A percentile compares a stretch with the other conserved stretches of the same genome.
Evolutionary conservation across 2,329 filamentous ascomycete genomes (phyloP).

Genomic region (Neofusicoccum sp.): DNA sequence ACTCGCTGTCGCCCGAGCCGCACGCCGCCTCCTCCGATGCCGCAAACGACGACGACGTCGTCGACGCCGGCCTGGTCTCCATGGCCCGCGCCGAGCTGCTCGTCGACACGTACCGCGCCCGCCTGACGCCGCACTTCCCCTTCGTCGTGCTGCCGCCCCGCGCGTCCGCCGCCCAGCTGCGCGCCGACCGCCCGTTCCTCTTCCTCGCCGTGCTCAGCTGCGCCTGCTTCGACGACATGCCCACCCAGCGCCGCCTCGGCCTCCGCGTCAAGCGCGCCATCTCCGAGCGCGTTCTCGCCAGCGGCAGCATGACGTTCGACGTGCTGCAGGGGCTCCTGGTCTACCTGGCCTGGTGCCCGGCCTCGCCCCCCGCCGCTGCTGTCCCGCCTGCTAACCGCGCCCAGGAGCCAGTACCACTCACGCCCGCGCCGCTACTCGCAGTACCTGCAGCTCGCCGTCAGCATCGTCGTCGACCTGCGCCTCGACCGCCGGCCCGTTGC

Average conservation of each 20-base stretch:
- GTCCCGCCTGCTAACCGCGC: background rate
- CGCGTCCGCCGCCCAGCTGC: slow-evolving; percentile 24
- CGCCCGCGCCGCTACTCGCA: slow-evolving; percentile 35
- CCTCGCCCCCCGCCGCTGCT: background rate
- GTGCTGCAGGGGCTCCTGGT: slow-evolving; percentile 45
- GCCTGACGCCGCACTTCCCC: slow-evolving; percentile 25
- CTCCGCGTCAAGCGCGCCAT: slow-evolving; percentile 34
- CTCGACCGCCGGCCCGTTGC: slow-evolving; percentile 26
- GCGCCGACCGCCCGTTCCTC: slow-evolving; percentile 35
- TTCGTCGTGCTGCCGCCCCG: slow-evolving; percentile 29
- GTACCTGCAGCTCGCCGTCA: slow-evolving; percentile 35
- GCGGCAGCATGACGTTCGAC: slow-evolving; percentile 41
- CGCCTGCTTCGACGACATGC: slow-evolving; percentile 28
- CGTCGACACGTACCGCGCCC: background rate
- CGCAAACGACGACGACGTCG: background rate
- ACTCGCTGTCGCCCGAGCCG: background rate
- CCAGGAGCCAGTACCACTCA: slow-evolving; percentile 36
- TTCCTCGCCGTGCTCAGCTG: slow-evolving; percentile 38
- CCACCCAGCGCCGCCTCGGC: slow-evolving; percentile 30
- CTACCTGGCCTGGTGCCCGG: slow-evolving; percentile 37
- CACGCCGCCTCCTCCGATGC: background rate
- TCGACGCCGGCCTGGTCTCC: background rate
- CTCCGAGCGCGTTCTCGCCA: slow-evolving; percentile 35
- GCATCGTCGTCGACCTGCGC: slow-evolving; percentile 36
- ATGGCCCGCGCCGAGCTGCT: background rate